phyloP scores from a whole-genome alignment of 208 protist species.

The Leishmania aethiopica region DNA sequence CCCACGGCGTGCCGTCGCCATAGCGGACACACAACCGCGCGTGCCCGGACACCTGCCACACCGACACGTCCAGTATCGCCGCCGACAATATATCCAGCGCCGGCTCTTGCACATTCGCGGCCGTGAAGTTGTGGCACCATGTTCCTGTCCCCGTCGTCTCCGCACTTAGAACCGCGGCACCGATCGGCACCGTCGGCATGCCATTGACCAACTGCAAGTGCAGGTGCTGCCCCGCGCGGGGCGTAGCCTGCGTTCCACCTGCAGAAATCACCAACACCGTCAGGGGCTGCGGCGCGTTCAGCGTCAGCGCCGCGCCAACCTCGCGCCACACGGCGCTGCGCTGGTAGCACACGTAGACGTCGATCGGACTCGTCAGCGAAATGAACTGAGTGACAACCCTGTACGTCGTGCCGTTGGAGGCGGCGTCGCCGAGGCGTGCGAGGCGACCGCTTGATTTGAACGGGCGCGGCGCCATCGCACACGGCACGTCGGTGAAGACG shows the following conservation, averaged over 20 bases:
- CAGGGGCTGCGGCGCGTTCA: slow-evolving; percentile 34
- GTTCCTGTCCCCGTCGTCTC: slow-evolving; percentile 39
- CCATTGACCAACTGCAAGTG: slow-evolving; percentile 46
- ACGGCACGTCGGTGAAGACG: slow-evolving; percentile 73
- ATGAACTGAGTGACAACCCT: slow-evolving; percentile 77
- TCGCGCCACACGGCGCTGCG: slow-evolving; percentile 58
- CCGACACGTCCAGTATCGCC: slow-evolving; percentile 56
- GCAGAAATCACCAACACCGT: slow-evolving; percentile 38
- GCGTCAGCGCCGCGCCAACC: slow-evolving; percentile 53
- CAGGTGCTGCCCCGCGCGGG: slow-evolving; percentile 81
- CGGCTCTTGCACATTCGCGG: slow-evolving; percentile 53
- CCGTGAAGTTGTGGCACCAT: slow-evolving; percentile 92
- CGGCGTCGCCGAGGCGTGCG: slow-evolving; percentile 39
- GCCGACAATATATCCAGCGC: slow-evolving; percentile 42
- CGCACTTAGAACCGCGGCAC: slow-evolving; percentile 51
- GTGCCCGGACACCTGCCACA: slow-evolving; percentile 65
- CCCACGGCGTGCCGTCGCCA: slow-evolving; percentile 42
- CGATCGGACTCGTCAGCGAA: slow-evolving; percentile 11
- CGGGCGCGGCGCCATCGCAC: slow-evolving; percentile 31
- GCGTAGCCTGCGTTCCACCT: slow-evolving; percentile 23
- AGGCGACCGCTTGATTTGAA: slow-evolving; percentile 44
- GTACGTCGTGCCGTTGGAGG: slow-evolving; percentile 39
- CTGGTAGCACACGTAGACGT: slow-evolving; percentile 72
- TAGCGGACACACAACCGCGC: slow-evolving; percentile 65
- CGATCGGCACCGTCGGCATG: slow-evolving; percentile 3